Base-by-base conservation (phyloP, 176 grass and related monocot species). In the Bromus sterilis region DNA sequence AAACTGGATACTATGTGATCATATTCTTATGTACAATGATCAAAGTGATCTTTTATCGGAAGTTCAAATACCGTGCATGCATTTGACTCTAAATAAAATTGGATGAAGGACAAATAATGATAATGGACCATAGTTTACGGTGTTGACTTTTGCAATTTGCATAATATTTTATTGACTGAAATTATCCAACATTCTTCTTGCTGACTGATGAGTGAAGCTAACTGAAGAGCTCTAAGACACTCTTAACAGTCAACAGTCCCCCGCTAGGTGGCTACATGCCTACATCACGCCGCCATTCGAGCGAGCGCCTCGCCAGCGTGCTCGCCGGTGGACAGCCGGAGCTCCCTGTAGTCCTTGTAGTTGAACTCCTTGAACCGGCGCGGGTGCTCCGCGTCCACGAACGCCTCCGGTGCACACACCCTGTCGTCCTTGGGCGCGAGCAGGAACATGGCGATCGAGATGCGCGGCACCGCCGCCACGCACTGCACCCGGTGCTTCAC, bases 361-460 rank as follows among this genome's bases (percentile, higher is more conserved):
- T 51, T 21, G 18, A 51, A 51, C 16, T 15, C 16, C 48, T 51
- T 20, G 48, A 51, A 51, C 48, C 48, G 48, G 48, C 16, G 48
- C 4, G 48, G 18, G 48, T 51, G 48, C 48, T 51, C 14, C 48
- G 4, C 48, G 46, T 51, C 1, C 16, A 51, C 48, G 48, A 18
- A 51, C 15, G 48, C 48, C 48, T 74, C 75, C 21, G 91, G 94
- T 18, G 91, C 68, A 25, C 81, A 77, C n/a, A 97, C 91, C 36
- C 39, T 75, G 78, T 87, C 89, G 75, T 97, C 94, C 87, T 84
- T 97, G 43, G 88, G 91, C 23, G 86, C 91, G 44, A 97, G 79
- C 42, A 97, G 81, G 80, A 97, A 97, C 76, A 97, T 71, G 49
- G 94, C 94, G 61, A 97, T 49, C 23, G 94, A 89, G 86, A 97